These are phyloP conservation scores for Tephrocybe sp. DNA, from an alignment of 768 basidiomycete genomes.

Conservation along the genomic window DNA sequence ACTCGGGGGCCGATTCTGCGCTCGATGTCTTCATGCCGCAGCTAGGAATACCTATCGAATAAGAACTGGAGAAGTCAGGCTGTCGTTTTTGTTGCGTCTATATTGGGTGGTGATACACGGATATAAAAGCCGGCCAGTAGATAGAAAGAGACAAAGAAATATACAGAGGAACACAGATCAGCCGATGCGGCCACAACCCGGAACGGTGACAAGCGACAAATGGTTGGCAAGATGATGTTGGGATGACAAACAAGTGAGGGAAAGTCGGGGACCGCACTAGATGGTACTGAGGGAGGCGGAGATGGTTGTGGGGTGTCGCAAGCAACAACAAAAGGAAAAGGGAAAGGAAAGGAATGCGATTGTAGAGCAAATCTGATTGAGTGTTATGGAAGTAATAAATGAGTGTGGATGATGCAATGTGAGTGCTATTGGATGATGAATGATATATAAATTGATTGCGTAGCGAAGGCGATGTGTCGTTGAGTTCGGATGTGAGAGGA, in stretches of 20 bases:
- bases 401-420: constrained; percentile 12
- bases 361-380: neutral
- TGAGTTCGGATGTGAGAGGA: neutral
- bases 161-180: neutral
- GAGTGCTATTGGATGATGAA: constrained; percentile 11
- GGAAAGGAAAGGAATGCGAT: constrained; percentile 8
- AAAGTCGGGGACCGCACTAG: constrained; percentile 3
- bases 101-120: constrained; percentile 21
- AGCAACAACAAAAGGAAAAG: constrained; percentile 8
- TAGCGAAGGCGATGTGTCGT: constrained; percentile 1
- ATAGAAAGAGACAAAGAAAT: constrained; percentile 17
- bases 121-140: constrained; percentile 20
- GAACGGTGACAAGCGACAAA: constrained; percentile 12
- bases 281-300: constrained; percentile 6
- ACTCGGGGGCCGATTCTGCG: too few relatives aligned
- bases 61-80: too few relatives aligned
- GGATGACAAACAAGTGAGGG: constrained; percentile 8
- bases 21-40: neutral
- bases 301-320: constrained; percentile 13
- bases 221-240: constrained; percentile 1
- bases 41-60: neutral
- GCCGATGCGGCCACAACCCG: constrained; percentile 3
- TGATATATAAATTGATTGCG: constrained; percentile 6
- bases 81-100: constrained; percentile 20
- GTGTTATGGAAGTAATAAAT: constrained; percentile 5